Conservation (phyloP, 306 rosid species). For the Delonix regia region DNA sequence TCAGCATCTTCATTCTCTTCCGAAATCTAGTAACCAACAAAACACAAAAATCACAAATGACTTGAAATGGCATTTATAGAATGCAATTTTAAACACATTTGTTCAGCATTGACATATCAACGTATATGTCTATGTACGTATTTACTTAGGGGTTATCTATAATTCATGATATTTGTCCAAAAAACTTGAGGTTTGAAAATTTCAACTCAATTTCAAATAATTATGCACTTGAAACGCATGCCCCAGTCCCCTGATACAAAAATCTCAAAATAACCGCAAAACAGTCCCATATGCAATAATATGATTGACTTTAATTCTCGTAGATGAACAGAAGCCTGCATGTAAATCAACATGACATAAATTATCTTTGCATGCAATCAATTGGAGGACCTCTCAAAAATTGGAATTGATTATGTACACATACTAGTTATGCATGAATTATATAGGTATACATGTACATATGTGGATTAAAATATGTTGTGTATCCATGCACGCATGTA, state of each 20-base stretch:
- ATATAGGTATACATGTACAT: background rate
- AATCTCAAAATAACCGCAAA: background rate
- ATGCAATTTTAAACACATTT: background rate
- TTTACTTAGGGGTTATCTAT: background rate
- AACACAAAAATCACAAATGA: background rate
- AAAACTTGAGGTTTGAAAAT: background rate
- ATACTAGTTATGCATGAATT: background rate
- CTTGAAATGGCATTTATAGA: background rate
- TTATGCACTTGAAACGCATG: too few relatives aligned
- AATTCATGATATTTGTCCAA: background rate
- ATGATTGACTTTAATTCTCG: background rate
- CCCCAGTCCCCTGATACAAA: too few relatives aligned
- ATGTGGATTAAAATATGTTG: background rate
- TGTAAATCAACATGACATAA: background rate
- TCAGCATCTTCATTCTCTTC: background rate
- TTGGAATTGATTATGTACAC: background rate
- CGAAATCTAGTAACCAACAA: background rate
- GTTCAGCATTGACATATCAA: background rate
- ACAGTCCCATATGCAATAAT: background rate
- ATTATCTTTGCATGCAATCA: background rate
- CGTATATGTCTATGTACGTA: background rate
- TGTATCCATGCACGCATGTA: background rate
- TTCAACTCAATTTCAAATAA: background rate
- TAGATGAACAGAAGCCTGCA: background rate
- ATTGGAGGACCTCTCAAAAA: constrained; percentile 5